A percentile compares a stretch with the other conserved stretches of the same genome.
These are phyloP conservation scores for Coemansia sp. DNA, from an alignment of 192 early-diverging fungal genomes.

Conservation along the genomic window DNA sequence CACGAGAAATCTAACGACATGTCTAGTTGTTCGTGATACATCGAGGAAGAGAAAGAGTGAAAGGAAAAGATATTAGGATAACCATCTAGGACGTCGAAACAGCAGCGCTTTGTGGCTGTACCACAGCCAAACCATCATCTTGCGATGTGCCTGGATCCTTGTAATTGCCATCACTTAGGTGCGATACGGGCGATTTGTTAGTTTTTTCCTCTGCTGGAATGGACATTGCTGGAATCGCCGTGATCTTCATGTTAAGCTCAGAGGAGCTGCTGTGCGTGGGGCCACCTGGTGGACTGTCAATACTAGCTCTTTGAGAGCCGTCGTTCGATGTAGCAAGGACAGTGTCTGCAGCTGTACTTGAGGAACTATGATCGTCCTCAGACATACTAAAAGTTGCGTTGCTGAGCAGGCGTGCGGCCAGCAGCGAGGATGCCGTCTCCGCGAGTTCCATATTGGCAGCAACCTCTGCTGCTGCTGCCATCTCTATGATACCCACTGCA, in stretches of 20 bases:
- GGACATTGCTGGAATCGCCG: not conserved
- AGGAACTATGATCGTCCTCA: not conserved
- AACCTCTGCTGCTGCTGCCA: conserved; percentile 32
- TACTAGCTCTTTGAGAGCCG: not conserved
- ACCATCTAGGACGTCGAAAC: not conserved
- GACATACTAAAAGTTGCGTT: not conserved
- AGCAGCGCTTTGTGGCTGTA: not conserved
- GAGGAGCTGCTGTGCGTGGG: not conserved
- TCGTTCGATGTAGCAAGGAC: not conserved
- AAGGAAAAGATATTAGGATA: not conserved
- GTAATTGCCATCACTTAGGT: not conserved
- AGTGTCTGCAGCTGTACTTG: not conserved
- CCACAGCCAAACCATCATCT: not conserved
- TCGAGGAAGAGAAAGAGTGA: not conserved
- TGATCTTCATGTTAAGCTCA: not conserved
- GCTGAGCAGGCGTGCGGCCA: conserved; percentile 5
- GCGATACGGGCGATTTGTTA: not conserved
- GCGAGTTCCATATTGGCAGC: conserved; percentile 34
- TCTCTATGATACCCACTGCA: conserved; percentile 10
- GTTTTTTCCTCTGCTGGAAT: not conserved
- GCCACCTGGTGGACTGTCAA: not conserved
- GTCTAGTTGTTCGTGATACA: not conserved
- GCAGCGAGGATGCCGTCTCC: conserved; percentile 21
- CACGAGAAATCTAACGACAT: not conserved
- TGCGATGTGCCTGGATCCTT: not conserved